Evolutionary conservation across 768 basidiomycete species (phyloP).

Genomic region (Phylloporus arenicola): DNA sequence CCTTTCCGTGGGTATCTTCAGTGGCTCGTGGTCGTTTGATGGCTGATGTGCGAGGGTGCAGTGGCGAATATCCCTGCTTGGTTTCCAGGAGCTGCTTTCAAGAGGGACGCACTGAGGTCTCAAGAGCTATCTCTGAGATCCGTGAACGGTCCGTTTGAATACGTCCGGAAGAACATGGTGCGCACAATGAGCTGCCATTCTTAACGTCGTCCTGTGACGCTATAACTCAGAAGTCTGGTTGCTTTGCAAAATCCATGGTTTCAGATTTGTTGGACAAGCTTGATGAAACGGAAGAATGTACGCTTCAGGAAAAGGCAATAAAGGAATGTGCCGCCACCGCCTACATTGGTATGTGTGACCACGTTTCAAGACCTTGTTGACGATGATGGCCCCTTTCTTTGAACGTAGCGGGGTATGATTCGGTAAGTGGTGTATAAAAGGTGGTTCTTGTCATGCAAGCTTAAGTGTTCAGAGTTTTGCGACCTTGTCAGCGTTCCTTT

Average conservation of each 20-base stretch:
- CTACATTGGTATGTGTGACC: slow-evolving; percentile 23
- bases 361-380: neutral
- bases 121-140: slow-evolving; percentile 21
- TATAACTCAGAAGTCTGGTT: slow-evolving; percentile 18
- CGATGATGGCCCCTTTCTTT: neutral
- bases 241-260: slow-evolving; percentile 26
- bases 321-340: slow-evolving; percentile 27
- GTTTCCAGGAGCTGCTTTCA: slow-evolving; percentile 29
- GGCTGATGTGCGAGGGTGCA: slow-evolving; percentile 8
- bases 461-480: slow-evolving; percentile 17
- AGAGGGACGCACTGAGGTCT: slow-evolving; percentile 24
- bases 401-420: slow-evolving; percentile 24
- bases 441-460: neutral
- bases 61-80: slow-evolving; percentile 26
- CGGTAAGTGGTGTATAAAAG: slow-evolving; percentile 11
- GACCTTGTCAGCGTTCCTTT: slow-evolving; percentile 21
- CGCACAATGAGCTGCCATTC: slow-evolving; percentile 1
- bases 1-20: slow-evolving; percentile 22
- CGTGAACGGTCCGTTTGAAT: slow-evolving; percentile 26
- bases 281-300: slow-evolving; percentile 13
- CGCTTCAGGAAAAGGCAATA: slow-evolving; percentile 19
- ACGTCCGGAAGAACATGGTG: slow-evolving; percentile 24
- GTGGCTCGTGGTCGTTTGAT: neutral
- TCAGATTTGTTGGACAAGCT: slow-evolving; percentile 20
- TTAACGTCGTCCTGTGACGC: neutral